Conservation (phyloP, 495 filamentous ascomycete species). For the Aspergillus affinis region DNA sequence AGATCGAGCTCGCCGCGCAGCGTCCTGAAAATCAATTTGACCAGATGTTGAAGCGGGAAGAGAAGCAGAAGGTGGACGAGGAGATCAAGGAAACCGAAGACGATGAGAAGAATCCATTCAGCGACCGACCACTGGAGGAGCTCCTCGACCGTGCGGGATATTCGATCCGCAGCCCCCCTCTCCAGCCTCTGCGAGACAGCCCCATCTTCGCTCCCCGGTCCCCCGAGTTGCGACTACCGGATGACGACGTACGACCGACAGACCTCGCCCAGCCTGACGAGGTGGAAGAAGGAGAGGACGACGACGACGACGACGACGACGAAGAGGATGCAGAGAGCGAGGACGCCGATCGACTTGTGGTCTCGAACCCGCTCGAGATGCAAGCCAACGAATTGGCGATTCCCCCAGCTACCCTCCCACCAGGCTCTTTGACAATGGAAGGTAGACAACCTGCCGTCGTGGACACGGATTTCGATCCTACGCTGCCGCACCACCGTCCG, state of each 20-base stretch:
- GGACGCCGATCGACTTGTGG: conserved; percentile 11
- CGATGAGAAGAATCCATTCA: conserved; percentile 26
- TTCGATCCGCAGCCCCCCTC: conserved; percentile 28
- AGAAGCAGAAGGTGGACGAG: conserved; percentile 10
- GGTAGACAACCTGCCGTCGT: conserved; percentile 11
- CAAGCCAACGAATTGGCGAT: conserved; percentile 15
- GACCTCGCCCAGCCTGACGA: conserved; percentile 28
- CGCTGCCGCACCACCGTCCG: conserved; percentile 69
- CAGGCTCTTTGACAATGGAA: conserved; percentile 21
- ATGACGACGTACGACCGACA: conserved; percentile 29
- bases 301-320: not conserved
- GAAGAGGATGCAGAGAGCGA: not conserved
- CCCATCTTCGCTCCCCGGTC: conserved; percentile 29
- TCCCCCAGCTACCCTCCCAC: conserved; percentile 19
- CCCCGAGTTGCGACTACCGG: conserved; percentile 14
- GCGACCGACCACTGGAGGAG: conserved; percentile 42
- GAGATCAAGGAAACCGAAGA: conserved; percentile 16
- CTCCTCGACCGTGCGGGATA: conserved; percentile 54
- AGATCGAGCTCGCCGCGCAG: conserved; percentile 49
- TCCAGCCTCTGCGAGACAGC: conserved; percentile 19
- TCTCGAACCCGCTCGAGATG: conserved; percentile 16
- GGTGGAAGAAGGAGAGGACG: not conserved
- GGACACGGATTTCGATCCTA: conserved; percentile 55
- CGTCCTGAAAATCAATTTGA: conserved; percentile 20
- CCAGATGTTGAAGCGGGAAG: not conserved